Base-by-base conservation (phyloP, 805 yeast genomes). In the Wickerhamiella spandovensis region DNA sequence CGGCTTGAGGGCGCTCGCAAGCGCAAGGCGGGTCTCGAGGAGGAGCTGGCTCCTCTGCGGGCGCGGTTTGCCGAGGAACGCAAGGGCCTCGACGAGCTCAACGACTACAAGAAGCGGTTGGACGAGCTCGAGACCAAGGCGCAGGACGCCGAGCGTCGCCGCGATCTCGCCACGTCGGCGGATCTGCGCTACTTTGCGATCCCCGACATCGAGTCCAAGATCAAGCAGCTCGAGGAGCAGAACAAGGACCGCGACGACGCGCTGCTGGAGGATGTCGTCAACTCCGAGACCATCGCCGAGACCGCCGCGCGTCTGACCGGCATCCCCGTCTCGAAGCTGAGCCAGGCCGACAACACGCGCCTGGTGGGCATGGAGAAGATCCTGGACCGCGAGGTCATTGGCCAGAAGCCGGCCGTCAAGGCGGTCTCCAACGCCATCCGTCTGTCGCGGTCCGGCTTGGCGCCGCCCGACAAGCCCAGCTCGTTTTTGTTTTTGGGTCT, bases 271-370 rank as follows among this genome's bases (percentile, higher is more conserved):
- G 95, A 90, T 63, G 92, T 87, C 47, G 98, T 92, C 50, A 92
- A 90, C 49, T 71, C 88, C 25, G 96, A 88, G 52, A 86, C 86
- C 51, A 89, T 89, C 60, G 85, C 95, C n/a, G 96, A 89, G 68
- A 89, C 96, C 24, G 95, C 95, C 21, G 97, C 97, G 2, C 78
- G 95, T 65, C 74, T 94, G 60, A 90, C 98, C 2, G 97, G 97
- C 65, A 90, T 92, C 53, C 98, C 98, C 13, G 97, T 90, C 22
- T 78, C 83, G 55, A 92, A 94, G 70, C 75, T 90, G 61, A 84
- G 95, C 5, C 96, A 89, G 69, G 92, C 96, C 30, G 98, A 92
- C 69, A 92, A 92, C 66, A 72, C 85, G 51, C 90, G 90, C 71
- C 78, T 92, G 64, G 88, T 92, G 64, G 84, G 82, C 63, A 92